These are phyloP conservation scores for Monilinia polystroma DNA, from an alignment of 2,329 filamentous ascomycete species.

Conservation along the genomic window DNA sequence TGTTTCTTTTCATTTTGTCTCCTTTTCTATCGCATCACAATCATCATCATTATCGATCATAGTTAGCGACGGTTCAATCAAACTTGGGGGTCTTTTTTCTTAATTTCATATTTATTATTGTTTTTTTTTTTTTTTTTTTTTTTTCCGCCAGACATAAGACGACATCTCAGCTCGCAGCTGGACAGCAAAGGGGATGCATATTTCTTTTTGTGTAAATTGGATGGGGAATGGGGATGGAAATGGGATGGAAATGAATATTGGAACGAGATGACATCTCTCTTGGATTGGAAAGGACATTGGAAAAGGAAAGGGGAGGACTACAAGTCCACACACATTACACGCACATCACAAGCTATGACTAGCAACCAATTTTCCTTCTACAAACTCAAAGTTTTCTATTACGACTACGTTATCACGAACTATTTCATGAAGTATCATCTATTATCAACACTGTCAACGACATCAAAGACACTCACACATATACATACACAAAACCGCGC, in stretches of 20 bases:
- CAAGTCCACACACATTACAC: constrained; percentile 8
- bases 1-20: constrained; percentile 23
- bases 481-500: constrained; percentile 10
- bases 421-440: constrained; percentile 23
- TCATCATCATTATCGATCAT: constrained; percentile 23
- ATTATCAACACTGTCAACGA: constrained; percentile 1
- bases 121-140: constrained; percentile 2
- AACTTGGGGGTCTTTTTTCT: constrained; percentile 21
- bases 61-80: constrained; percentile 25
- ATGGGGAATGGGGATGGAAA: constrained; percentile 3
- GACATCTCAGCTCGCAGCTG: constrained; percentile 24
- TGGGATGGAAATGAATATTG: constrained; percentile 7
- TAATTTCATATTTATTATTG: constrained; percentile 17
- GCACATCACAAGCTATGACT: constrained; percentile 21
- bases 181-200: constrained; percentile 23
- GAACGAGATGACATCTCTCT: constrained; percentile 17
- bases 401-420: constrained; percentile 25
- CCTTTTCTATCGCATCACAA: constrained; percentile 17
- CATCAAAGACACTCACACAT: constrained; percentile 1
- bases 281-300: constrained; percentile 20
- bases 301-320: constrained; percentile 11
- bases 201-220: constrained; percentile 20
- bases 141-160: constrained; percentile 22
- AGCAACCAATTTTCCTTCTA: constrained; percentile 24
- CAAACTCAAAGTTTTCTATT: constrained; percentile 12